Evolutionary conservation across 176 grass and related monocot genomes (phyloP), one percentile per base, ranked within the genome.

Genomic region (Carex scoparia): DNA sequence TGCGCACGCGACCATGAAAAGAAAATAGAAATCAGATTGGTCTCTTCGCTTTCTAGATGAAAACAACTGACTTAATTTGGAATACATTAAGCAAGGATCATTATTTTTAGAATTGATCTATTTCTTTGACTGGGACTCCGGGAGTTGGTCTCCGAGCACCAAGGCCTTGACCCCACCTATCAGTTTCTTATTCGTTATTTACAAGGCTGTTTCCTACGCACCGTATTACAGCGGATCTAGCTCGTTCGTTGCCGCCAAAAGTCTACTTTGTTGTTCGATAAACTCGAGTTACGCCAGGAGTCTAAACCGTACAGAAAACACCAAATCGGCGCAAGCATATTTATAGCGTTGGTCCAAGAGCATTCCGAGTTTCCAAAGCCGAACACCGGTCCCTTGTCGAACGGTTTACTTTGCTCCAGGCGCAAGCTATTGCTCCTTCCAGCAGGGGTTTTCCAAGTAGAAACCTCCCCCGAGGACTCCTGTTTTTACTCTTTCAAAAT

Each of bases 201-300:
- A 55, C 10, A 16, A 77, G 10, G 73, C 73, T 77, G 49, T 77
- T 77, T 33, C 23, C 6, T 56, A 30, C 27, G 10, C 67, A 38
- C 0, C 33, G 9, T 16, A 10, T 37, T 35, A 33, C 0, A 75
- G 18, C 69, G 19, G 46, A 76, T 31, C 46, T 10, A 72, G 12
- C 16, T n/a, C 12, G 6, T n/a, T 32, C 49, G 10, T 77, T 77
- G 73, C 73, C 73, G 73, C 73, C 73, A 77, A 77, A 77, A 77
- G 73, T 77, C 73, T 77, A 3, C 27, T 5, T 2, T 2, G 49
- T 14, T 15, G 23, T 56, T 56, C 48, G 27, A 15, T 16, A 15
- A 55, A 12, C 49, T 5, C 27, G 5, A 56, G 1, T 10, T 77
- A 32, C 73, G 27, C 49, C 73, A 15, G 69, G 69, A 13, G 5